These are phyloP conservation scores for Crotalaria pallida DNA, from an alignment of 306 rosid genomes.

Conservation along the genomic window DNA sequence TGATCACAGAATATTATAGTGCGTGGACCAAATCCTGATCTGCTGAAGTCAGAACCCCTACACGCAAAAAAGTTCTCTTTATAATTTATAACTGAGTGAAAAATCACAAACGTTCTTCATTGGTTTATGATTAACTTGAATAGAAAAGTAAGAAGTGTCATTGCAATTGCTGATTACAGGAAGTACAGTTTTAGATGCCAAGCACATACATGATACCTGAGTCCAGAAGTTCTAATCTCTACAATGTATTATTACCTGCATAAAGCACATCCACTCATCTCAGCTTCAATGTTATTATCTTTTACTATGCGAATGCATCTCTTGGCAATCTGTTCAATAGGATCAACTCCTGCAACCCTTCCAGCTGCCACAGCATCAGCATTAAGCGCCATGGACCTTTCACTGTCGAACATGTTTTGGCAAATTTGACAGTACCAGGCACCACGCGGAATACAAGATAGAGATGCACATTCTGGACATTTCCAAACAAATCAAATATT, in stretches of 20 bases:
- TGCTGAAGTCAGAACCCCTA: constrained; percentile 91
- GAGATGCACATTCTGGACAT: constrained; percentile 84
- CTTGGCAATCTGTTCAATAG: constrained; percentile 75
- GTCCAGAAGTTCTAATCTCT: constrained; percentile 17
- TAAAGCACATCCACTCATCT: constrained; percentile 85
- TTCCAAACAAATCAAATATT: constrained; percentile 17
- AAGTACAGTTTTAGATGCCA: constrained; percentile 10
- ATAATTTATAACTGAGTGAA: constrained; percentile 6
- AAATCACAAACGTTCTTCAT: not conserved
- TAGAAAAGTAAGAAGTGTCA: not conserved
- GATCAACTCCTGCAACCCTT: constrained; percentile 82
- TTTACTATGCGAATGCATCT: constrained; percentile 93
- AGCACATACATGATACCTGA: not conserved
- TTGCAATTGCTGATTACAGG: not conserved
- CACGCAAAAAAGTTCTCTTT: constrained; percentile 19
- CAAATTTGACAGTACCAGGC: constrained; percentile 90
- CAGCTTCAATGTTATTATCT: constrained; percentile 52
- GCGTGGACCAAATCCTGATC: constrained; percentile 97
- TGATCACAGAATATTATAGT: constrained; percentile 97
- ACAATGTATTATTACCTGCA: constrained; percentile 60
- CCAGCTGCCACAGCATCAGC: constrained; percentile 91
- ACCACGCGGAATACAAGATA: constrained; percentile 70
- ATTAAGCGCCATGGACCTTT: constrained; percentile 56
- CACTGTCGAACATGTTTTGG: constrained; percentile 68
- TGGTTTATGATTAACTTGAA: constrained; percentile 13